Evolutionary conservation across 2,329 filamentous ascomycete species (phyloP).

Genomic region (Drechslerella coelobrocha): DNA sequence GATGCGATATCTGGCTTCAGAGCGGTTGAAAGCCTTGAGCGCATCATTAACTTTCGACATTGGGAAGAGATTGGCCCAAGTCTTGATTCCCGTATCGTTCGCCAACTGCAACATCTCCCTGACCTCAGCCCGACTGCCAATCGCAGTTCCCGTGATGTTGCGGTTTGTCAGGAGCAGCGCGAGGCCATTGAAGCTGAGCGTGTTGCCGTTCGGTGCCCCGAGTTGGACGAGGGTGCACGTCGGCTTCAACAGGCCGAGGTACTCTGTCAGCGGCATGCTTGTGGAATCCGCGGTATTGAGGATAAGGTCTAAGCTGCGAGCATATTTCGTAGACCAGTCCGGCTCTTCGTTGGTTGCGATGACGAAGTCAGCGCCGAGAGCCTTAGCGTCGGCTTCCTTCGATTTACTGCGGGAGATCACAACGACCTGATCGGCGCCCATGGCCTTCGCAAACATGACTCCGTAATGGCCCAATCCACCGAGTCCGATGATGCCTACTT

Average conservation of each 20-base stretch:
- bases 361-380: conserved; percentile 67
- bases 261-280: conserved; percentile 69
- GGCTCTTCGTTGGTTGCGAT: conserved; percentile 66
- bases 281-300: conserved; percentile 66
- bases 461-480: conserved; percentile 68
- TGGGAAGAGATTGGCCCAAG: conserved; percentile 69
- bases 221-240: conserved; percentile 71
- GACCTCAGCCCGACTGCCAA: conserved; percentile 67
- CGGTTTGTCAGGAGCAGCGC: conserved; percentile 66
- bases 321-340: conserved; percentile 67
- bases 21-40: conserved; percentile 51
- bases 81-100: conserved; percentile 66
- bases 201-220: conserved; percentile 68
- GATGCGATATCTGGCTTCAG: conserved; percentile 61
- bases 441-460: conserved; percentile 59
- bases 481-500: conserved; percentile 74
- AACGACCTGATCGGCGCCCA: conserved; percentile 71
- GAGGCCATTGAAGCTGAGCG: conserved; percentile 66
- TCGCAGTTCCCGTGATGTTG: conserved; percentile 62
- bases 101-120: conserved; percentile 69
- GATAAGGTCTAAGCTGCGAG: conserved; percentile 66
- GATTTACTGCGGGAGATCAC: conserved; percentile 68
- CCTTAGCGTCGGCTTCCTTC: conserved; percentile 68
- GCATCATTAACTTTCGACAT: conserved; percentile 63
- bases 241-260: conserved; percentile 67